Conservation (phyloP, 2,329 filamentous ascomycete genomes). For the Apiospora rasikravindrae region DNA sequence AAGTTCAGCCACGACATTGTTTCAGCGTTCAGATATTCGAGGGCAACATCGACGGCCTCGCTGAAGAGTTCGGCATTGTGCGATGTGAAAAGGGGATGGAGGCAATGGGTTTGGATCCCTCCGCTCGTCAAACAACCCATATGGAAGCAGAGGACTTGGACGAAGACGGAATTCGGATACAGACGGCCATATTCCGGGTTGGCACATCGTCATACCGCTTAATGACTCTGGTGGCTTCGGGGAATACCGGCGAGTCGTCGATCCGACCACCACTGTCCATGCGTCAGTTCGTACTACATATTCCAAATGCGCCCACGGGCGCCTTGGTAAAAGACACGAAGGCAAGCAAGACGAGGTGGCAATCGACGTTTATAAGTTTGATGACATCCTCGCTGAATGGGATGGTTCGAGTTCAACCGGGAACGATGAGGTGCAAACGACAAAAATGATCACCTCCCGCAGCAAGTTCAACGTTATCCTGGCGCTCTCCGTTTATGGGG, state of each 20-base stretch:
- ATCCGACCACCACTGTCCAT: background rate
- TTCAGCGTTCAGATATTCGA: background rate
- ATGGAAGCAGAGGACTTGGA: too few species aligned
- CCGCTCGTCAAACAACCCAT: too few species aligned
- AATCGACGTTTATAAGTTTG: too few species aligned
- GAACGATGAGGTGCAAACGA: background rate
- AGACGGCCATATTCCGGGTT: too few species aligned
- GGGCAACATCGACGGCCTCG: background rate
- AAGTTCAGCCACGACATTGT: background rate
- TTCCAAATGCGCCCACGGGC: background rate
- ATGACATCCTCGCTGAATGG: too few species aligned
- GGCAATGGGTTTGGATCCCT: background rate
- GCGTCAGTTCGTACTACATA: background rate
- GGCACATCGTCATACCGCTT: background rate
- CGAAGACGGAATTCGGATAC: too few species aligned
- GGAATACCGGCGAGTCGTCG: background rate
- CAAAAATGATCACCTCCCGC: background rate
- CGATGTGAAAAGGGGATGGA: background rate
- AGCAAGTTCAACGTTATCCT: background rate
- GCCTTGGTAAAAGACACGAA: too few species aligned
- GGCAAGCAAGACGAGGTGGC: too few species aligned
- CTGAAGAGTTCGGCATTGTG: constrained; percentile 1
- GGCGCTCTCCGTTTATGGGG: background rate
- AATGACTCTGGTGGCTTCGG: background rate
- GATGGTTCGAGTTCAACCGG: too few species aligned